Evolutionary conservation across 306 rosid genomes (phyloP), one percentile per base, ranked within the genome.

Genomic region (Senna siamea): DNA sequence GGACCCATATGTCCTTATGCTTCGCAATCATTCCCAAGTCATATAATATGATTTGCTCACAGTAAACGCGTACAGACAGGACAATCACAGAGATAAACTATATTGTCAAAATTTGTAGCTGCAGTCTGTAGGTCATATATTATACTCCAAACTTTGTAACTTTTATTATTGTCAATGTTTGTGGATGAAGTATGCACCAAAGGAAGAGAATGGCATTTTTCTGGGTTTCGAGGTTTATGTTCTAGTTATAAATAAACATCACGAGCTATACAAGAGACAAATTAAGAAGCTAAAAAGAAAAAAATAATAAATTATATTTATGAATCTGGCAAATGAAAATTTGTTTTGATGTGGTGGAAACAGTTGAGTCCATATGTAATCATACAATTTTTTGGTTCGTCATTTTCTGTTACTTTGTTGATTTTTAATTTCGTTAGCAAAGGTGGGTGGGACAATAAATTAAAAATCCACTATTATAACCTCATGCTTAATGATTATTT

Each of bases 401-500:
- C 61, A 66, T 78, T 72, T 60, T 37, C 47, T 70, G 34, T 7
- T 44, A 58, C 62, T 12, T 50, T 65, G 55, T 71, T 75, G 17
- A 11, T 75, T 74, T 61, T 23, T 18, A 72, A 12, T 38, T 30
- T 6, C 54, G n/a, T 34, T 1, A 38, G 51, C 52, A 78, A 56
- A 53, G 78, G 5, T 69, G 12, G 77, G 78, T 41, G 77, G 78
- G 70, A 73, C 81, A 14, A 52, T 75, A 54, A 23, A 54, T 54
- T 37, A 26, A 37, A 4, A 37, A 4, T 61, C 57, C 74, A 66
- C 81, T 82, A 70, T 73, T 73, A 17, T 66, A 80, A 40, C 63
- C 78, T 71, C 92, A 85, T 81, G 89, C 92, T 79, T 88, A 70
- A 88, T 83, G 83, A 88, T 88, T 81, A 58, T 78, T 76, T 81